Conservation (phyloP, 768 basidiomycete species). For the Boletus edulis region DNA sequence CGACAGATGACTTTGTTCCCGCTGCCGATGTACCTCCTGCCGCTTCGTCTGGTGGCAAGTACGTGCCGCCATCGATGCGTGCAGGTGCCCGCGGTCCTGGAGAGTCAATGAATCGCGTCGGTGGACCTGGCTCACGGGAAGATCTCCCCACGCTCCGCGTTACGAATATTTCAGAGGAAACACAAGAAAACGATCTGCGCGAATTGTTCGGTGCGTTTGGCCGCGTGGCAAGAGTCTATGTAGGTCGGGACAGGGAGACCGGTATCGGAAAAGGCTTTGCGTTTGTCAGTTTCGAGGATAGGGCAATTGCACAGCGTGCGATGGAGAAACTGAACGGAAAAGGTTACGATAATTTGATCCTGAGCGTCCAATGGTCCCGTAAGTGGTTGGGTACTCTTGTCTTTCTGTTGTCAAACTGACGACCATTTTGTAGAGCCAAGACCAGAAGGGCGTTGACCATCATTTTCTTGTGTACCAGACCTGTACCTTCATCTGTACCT, state of each 20-base stretch:
- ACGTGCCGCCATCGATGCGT: slow-evolving; percentile 93
- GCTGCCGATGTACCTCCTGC: slow-evolving; percentile 31
- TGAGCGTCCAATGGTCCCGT: slow-evolving; percentile 67
- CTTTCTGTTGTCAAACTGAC: neutral
- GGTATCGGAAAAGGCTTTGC: slow-evolving; percentile 96
- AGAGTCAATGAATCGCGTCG: slow-evolving; percentile 60
- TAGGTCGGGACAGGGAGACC: slow-evolving; percentile 93
- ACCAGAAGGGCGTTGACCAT: slow-evolving; percentile 37
- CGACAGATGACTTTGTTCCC: slow-evolving; percentile 36
- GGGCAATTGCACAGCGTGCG: slow-evolving; percentile 76
- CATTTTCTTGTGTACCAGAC: neutral
- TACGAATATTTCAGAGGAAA: slow-evolving; percentile 95
- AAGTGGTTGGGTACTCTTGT: slow-evolving; percentile 26
- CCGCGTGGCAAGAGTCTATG: slow-evolving; percentile 84
- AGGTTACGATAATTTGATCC: slow-evolving; percentile 90
- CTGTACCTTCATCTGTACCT: slow-evolving; percentile 1
- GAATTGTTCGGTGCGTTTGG: slow-evolving; percentile 89
- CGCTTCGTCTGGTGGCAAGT: slow-evolving; percentile 65
- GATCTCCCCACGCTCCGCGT: slow-evolving; percentile 96
- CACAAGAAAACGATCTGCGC: slow-evolving; percentile 89
- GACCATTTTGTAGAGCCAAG: slow-evolving; percentile 36
- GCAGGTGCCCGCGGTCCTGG: slow-evolving; percentile 64
- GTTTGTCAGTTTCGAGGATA: slow-evolving; percentile 93
- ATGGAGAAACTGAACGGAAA: slow-evolving; percentile 90
- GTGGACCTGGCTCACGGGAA: slow-evolving; percentile 62